These are phyloP conservation scores for Beauveria australis DNA, from an alignment of 2,329 filamentous ascomycete genomes.

Conservation along the genomic window DNA sequence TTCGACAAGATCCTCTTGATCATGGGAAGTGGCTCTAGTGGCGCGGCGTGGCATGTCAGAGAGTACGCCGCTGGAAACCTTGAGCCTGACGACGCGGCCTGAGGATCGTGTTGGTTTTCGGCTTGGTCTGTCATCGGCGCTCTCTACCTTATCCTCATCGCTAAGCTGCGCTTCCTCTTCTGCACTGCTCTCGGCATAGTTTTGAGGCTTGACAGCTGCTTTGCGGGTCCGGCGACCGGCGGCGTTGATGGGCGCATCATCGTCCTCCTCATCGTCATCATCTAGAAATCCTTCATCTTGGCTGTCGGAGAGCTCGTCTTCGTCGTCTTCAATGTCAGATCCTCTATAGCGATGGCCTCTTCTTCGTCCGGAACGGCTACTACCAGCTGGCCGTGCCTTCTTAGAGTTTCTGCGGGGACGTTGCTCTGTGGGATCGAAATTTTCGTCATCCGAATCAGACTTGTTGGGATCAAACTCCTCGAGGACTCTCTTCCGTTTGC, in stretches of 20 bases:
- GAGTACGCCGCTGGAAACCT: constrained; percentile 24
- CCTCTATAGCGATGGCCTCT: constrained; percentile 42
- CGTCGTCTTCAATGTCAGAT: constrained; percentile 56
- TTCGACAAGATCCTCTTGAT: constrained; percentile 47
- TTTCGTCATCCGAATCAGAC: constrained; percentile 58
- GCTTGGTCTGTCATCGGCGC: constrained; percentile 21
- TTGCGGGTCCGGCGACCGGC: constrained; percentile 42
- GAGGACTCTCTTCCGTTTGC: constrained; percentile 50
- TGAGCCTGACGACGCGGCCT: constrained; percentile 38
- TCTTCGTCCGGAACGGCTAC: constrained; percentile 25
- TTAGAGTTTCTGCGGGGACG: constrained; percentile 34
- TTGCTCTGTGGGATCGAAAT: constrained; percentile 49
- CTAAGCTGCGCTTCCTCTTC: constrained; percentile 28
- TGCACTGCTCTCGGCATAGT: constrained; percentile 39
- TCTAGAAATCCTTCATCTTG: constrained; percentile 41
- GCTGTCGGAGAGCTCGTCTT: constrained; percentile 47
- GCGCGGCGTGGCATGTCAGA: constrained; percentile 32
- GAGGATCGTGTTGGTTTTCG: constrained; percentile 18
- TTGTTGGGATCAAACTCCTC: constrained; percentile 58
- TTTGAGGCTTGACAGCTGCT: constrained; percentile 36
- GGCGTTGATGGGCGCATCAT: constrained; percentile 34
- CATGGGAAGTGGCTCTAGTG: constrained; percentile 47
- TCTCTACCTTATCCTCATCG: constrained; percentile 21
- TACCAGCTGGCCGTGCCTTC: constrained; percentile 31
- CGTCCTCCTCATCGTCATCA: constrained; percentile 35